Percentiles rank a stretch among this genome's conserved stretches.
phyloP scores from a whole-genome alignment of 2,329 filamentous ascomycete genomes.

The Onygenales sp. region DNA sequence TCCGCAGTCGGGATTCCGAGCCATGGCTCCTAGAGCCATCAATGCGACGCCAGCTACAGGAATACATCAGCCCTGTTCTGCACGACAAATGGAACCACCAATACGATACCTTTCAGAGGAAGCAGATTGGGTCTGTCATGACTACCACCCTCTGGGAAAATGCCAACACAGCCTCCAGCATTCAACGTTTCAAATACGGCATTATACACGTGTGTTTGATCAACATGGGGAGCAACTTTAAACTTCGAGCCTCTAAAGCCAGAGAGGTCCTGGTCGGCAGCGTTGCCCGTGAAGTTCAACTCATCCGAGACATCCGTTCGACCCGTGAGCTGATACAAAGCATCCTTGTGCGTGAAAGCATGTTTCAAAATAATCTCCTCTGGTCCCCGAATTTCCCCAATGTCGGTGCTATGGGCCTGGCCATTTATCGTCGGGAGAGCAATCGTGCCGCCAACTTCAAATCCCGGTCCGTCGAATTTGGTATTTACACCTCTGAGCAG shows the following conservation, averaged over 20 bases:
- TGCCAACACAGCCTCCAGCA: conserved; percentile 80
- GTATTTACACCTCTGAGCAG: conserved; percentile 71
- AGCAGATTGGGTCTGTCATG: conserved; percentile 88
- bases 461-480: conserved; percentile 64
- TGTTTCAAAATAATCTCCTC: conserved; percentile 82
- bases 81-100: neutral
- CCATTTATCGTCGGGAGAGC: conserved; percentile 80
- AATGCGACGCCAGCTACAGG: conserved; percentile 77
- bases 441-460: conserved; percentile 70
- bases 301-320: conserved; percentile 61
- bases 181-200: conserved; percentile 79
- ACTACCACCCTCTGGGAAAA: conserved; percentile 94
- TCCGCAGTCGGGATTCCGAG: conserved; percentile 74
- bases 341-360: conserved; percentile 66
- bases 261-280: conserved; percentile 41
- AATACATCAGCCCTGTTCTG: conserved; percentile 13
- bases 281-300: conserved; percentile 50
- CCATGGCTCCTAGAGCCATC: conserved; percentile 88
- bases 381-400: conserved; percentile 67
- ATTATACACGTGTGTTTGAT: conserved; percentile 88
- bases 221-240: conserved; percentile 84
- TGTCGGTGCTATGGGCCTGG: conserved; percentile 70
- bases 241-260: conserved; percentile 70
- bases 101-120: conserved; percentile 60
- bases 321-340: conserved; percentile 73